Evolutionary conservation across 2,329 filamentous ascomycete genomes (phyloP).

Genomic region (Aurifilum marmelostoma): DNA sequence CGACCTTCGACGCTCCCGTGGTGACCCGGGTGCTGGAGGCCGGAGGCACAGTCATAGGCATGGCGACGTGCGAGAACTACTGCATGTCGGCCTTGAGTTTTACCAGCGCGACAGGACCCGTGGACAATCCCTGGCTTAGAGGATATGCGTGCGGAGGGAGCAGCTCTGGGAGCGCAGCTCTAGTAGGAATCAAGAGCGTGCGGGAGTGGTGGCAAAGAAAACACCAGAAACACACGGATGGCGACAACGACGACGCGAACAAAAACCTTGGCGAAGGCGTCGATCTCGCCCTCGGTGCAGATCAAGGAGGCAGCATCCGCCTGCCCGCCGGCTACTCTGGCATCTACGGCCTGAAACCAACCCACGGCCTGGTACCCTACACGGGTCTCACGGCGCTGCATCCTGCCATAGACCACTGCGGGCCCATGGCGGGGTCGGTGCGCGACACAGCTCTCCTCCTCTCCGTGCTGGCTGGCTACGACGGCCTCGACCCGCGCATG

Average conservation of each 20-base stretch:
- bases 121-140: constrained; percentile 30
- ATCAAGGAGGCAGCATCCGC: constrained; percentile 44
- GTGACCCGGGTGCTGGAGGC: constrained; percentile 29
- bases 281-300: constrained; percentile 43
- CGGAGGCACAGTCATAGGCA: constrained; percentile 29
- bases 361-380: constrained; percentile 53
- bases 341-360: constrained; percentile 51
- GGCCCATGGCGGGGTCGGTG: constrained; percentile 48
- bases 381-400: constrained; percentile 49
- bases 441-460: constrained; percentile 48
- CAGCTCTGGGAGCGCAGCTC: constrained; percentile 41
- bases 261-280: constrained; percentile 34
- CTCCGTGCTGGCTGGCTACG: constrained; percentile 47
- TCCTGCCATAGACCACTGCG: constrained; percentile 48
- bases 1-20: constrained; percentile 29
- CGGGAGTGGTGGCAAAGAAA: constrained; percentile 25
- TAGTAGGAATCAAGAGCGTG: constrained; percentile 34
- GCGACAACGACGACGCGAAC: not conserved
- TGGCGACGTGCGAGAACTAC: constrained; percentile 32
- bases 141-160: constrained; percentile 31
- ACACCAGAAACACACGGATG: constrained; percentile 2
- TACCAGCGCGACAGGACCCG: constrained; percentile 30
- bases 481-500: constrained; percentile 51
- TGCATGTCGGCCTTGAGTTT: constrained; percentile 31
- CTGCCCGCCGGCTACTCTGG: constrained; percentile 45